phyloP scores from a whole-genome alignment of 257 asterid species.

The Nicotiana obtusifolia region DNA sequence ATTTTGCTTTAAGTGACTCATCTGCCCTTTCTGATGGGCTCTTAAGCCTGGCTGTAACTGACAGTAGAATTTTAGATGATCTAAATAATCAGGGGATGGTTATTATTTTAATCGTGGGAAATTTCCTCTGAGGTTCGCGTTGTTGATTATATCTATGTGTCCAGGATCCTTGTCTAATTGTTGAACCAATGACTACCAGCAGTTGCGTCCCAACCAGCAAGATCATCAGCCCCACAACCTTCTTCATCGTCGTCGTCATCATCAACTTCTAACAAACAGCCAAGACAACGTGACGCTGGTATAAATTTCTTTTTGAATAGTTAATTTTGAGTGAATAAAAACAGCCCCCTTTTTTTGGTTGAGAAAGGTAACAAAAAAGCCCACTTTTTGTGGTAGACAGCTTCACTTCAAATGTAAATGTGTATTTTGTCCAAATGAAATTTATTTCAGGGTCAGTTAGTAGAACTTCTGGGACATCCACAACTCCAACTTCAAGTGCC shows the following conservation, averaged over 20 bases:
- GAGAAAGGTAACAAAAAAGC: background rate
- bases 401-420: background rate
- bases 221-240: conserved; percentile 42
- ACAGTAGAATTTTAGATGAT: background rate
- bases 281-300: conserved; percentile 59
- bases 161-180: conserved; percentile 73
- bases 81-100: background rate
- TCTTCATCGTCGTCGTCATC: conserved; percentile 46
- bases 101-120: background rate
- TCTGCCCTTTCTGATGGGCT: background rate
- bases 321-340: background rate
- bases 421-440: conserved; percentile 6
- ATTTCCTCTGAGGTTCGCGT: background rate
- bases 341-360: too few relatives aligned
- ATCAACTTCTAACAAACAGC: conserved; percentile 41
- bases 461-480: conserved; percentile 61
- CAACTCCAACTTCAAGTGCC: conserved; percentile 49
- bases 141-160: background rate
- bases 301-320: background rate
- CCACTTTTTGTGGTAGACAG: background rate
- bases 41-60: background rate
- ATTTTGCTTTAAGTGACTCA: background rate
- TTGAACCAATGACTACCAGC: conserved; percentile 61
- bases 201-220: conserved; percentile 59
- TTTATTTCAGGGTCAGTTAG: conserved; percentile 48